These are phyloP conservation scores for Larix kaempferi DNA, from an alignment of 75 land plant species.

Conservation along the genomic window DNA sequence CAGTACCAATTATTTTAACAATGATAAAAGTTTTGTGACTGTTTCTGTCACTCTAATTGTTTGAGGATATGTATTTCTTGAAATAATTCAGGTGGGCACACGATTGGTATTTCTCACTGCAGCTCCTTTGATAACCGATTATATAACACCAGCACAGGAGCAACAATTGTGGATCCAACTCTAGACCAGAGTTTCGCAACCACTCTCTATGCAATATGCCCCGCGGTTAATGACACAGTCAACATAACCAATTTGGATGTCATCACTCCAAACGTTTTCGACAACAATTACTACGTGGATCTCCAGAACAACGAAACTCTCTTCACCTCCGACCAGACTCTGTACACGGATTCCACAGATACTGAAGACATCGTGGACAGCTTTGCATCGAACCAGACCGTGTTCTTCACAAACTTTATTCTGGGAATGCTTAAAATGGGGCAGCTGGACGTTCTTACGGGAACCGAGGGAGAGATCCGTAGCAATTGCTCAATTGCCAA, in stretches of 20 bases:
- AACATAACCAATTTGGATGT: conserved; percentile 9
- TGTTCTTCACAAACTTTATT: conserved; percentile 7
- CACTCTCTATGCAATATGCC: neutral
- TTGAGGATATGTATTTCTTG: too few relatives aligned
- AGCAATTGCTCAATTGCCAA: conserved; percentile 6
- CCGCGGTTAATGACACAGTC: neutral
- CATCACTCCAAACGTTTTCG: conserved; percentile 14
- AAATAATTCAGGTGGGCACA: neutral
- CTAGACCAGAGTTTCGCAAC: neutral
- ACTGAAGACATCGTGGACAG: neutral
- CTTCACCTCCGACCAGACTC: conserved; percentile 16
- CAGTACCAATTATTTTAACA: too few relatives aligned
- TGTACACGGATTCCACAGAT: neutral
- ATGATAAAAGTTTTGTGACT: too few relatives aligned
- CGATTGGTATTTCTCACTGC: neutral
- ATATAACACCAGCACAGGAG: neutral
- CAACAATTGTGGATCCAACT: neutral
- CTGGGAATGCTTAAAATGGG: conserved; percentile 20
- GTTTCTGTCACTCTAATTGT: too few relatives aligned
- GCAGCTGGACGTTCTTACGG: conserved; percentile 15
- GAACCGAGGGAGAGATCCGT: conserved; percentile 11
- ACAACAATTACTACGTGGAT: conserved; percentile 24
- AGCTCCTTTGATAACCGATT: neutral
- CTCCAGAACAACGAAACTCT: neutral
- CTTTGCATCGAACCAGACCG: neutral